Conservation (phyloP, 2,329 filamentous ascomycete species). For the Neonectria coccinea region DNA sequence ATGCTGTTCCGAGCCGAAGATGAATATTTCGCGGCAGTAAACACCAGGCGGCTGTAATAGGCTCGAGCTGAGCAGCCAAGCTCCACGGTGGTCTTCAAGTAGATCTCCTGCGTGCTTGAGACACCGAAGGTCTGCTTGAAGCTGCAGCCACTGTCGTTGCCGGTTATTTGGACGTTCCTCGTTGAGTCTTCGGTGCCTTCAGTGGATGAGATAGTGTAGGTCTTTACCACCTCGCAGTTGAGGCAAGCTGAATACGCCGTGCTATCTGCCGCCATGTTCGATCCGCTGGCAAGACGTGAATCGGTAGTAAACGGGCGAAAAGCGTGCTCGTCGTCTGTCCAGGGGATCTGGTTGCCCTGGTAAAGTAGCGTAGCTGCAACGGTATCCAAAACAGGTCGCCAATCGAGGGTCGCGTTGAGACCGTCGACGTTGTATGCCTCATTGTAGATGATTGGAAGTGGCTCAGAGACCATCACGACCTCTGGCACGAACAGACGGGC, state of each 20-base stretch:
- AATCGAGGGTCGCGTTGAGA: slow-evolving; percentile 25
- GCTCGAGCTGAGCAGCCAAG: slow-evolving; percentile 22
- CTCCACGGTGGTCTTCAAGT: slow-evolving; percentile 26
- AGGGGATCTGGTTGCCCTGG: slow-evolving; percentile 18
- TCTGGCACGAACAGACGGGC: slow-evolving; percentile 31
- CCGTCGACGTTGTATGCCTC: slow-evolving; percentile 8
- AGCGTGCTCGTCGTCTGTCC: slow-evolving; percentile 27
- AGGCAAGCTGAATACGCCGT: slow-evolving; percentile 27
- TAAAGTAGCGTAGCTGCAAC: slow-evolving; percentile 25
- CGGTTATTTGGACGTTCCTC: slow-evolving; percentile 9
- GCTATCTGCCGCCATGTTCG: slow-evolving; percentile 11
- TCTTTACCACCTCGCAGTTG: slow-evolving; percentile 16
- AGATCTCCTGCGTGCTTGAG: slow-evolving; percentile 13
- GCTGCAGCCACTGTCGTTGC: slow-evolving; percentile 25
- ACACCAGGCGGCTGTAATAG: slow-evolving; percentile 28
- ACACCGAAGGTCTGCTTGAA: slow-evolving; percentile 24
- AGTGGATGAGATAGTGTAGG: slow-evolving; percentile 17
- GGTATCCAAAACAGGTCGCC: slow-evolving; percentile 31
- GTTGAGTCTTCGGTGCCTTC: background rate
- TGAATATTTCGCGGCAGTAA: slow-evolving; percentile 25
- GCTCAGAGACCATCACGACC: slow-evolving; percentile 5
- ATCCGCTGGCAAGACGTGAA: background rate
- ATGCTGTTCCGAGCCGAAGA: slow-evolving; percentile 11
- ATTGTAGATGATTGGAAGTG: slow-evolving; percentile 20
- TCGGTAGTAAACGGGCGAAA: slow-evolving; percentile 24